Evolutionary conservation across 2,329 filamentous ascomycete genomes (phyloP), one percentile per base, ranked within the genome.

Genomic region (Cladophialophora carrionii): DNA sequence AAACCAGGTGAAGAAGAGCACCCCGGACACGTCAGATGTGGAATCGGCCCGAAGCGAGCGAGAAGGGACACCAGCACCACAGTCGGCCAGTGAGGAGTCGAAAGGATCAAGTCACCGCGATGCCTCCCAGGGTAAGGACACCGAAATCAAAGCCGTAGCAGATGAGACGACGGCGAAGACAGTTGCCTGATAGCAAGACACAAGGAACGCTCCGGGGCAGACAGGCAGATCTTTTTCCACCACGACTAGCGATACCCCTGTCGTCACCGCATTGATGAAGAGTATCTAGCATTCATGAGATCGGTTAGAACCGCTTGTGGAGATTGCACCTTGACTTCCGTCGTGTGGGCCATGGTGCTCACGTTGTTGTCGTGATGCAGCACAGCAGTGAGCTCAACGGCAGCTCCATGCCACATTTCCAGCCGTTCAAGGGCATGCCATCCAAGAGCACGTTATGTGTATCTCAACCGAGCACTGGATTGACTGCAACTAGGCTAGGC

Each of bases 1-100:
- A 70, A 93, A 89, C 77, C 92, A 96, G 80, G 90, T 95, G 67
- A 85, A 87, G 75, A 93, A 91, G 80, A 82, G 81, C 65, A 77
- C 83, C 53, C 62, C 74, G 49, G 74, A 75, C 53, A 72, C 76
- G 32, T 71, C 71, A 59, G 69, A 73, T 62, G 65, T 73, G 24
- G 72, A 71, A 10, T 67, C 70, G 52, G 71, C 71, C 37, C 75
- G 81, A 67, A 78, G 75, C 66, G 77, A 80, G 63, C 79, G 82
- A 64, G 83, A 84, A 75, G 81, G 78, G 54, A 84, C 82, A 51
- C 82, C 83, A 46, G 82, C 78, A 34, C 82, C 83, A 14, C 78
- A 80, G 51, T 63, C 67, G 48, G 64, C 67, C n/a, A 56, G 43
- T 26, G 64, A 65, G 22, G 60, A 61, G 22, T 52, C 55, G 37